These are phyloP conservation scores for Chrysopogon serrulatus DNA, from an alignment of 176 grass and related monocot species.

Conservation along the genomic window DNA sequence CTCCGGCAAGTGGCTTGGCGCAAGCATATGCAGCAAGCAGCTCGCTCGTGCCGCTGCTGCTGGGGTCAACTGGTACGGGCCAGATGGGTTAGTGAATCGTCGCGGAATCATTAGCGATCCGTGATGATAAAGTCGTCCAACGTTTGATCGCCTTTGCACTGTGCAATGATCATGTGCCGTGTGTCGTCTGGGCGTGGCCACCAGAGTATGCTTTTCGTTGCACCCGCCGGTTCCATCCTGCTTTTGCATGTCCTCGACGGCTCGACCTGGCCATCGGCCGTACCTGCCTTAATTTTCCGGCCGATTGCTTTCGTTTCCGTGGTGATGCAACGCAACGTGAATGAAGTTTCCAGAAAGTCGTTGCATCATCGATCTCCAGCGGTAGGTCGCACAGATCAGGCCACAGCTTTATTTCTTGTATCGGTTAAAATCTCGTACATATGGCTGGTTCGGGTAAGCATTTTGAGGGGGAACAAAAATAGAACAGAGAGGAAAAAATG, in stretches of 20 bases:
- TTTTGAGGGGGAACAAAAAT: not conserved
- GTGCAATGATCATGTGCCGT: slow-evolving; percentile 3
- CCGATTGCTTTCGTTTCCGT: not conserved
- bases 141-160: not conserved
- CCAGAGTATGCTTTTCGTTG: not conserved
- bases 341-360: not conserved
- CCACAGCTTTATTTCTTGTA: not conserved
- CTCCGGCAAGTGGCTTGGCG: too few relatives aligned
- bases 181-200: not conserved
- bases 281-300: not conserved
- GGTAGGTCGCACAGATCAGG: not conserved
- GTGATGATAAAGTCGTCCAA: not conserved
- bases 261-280: too few relatives aligned
- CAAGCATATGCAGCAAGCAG: not conserved
- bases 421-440: not conserved
- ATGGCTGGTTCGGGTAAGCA: not conserved
- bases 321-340: not conserved
- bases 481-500: too few relatives aligned
- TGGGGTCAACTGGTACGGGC: slow-evolving; percentile 19
- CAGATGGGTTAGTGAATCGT: not conserved
- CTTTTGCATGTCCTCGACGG: not conserved
- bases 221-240: not conserved
- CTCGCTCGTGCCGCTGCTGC: not conserved
- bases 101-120: not conserved
- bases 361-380: slow-evolving; percentile 27